Evolutionary conservation across 1,139 yeast genomes (phyloP).

Genomic region (Saccharomyces hybrid): DNA sequence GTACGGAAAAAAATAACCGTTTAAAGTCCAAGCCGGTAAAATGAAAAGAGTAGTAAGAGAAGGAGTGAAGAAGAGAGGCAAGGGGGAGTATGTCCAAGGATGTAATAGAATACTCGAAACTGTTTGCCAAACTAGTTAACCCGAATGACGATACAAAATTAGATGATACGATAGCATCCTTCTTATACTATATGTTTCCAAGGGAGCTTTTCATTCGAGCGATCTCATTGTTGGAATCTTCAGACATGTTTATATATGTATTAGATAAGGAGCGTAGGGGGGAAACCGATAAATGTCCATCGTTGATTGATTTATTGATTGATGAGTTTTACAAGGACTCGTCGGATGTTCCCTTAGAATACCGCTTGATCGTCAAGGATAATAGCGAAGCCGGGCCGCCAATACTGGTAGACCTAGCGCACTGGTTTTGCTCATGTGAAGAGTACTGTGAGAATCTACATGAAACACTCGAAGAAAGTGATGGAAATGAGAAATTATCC

Average conservation of each 20-base stretch:
- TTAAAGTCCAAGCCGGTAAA: not conserved
- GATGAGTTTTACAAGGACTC: conserved; percentile 5
- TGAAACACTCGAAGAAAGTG: not conserved
- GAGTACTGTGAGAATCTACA: conserved; percentile 19
- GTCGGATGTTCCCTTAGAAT: not conserved
- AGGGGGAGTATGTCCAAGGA: not conserved
- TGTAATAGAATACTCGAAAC: conserved; percentile 19
- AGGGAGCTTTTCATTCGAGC: conserved; percentile 29
- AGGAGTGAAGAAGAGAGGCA: conserved; percentile 1
- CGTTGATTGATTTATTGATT: not conserved
- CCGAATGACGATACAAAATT: conserved; percentile 13
- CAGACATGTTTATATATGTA: conserved; percentile 27
- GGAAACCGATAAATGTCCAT: not conserved
- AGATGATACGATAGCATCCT: conserved; percentile 27
- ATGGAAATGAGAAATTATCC: conserved; percentile 4
- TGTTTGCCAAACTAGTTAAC: conserved; percentile 19
- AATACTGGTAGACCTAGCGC: conserved; percentile 24
- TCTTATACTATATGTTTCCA: conserved; percentile 30
- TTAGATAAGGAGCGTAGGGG: conserved; percentile 4
- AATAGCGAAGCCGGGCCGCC: conserved; percentile 15
- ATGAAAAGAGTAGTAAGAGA: not conserved
- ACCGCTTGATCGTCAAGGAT: conserved; percentile 22
- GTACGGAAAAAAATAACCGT: not conserved
- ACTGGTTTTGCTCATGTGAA: conserved; percentile 30
- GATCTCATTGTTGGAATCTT: conserved; percentile 27